Evolutionary conservation across 352 stramenopile genomes (phyloP), one percentile per base, ranked within the genome.

Genomic region (Globisporangium megalacanthum): DNA sequence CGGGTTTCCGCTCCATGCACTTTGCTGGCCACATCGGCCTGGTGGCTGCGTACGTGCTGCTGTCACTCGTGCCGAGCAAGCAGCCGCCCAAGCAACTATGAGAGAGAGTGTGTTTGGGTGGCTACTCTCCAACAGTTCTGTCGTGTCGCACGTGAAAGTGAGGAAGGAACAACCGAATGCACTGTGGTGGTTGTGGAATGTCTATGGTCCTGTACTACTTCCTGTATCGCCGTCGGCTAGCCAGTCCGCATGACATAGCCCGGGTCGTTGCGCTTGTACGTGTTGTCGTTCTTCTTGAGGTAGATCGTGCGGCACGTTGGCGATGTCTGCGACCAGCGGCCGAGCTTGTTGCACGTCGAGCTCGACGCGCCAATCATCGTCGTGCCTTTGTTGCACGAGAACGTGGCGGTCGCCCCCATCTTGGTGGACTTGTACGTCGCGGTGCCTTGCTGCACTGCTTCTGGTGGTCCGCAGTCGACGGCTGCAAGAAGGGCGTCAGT

Each of bases 41-140:
- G 6, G 64, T 76, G 53, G 75, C 72, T 52, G 66, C 86, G 19
- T 89, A 87, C 69, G 44, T 89, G 14, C 54, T 89, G 56, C 84
- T 89, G 56, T 86, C 79, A 53, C 66, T 77, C 33, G 69, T 89
- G 50, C 79, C 82, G n/a, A 64, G 57, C 58, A 79, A 75, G 17
- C 82, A 77, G 52, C 60, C 64, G 41, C 66, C 68, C 37, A 84
- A 79, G 73, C 81, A 88, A 58, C 65, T 66, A 3, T 50, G 45
- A 50, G 17, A 13, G 35, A 13, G 35, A 13, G 35, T 39, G 33
- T 9, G 35, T 13, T 39, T 13, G 35, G 7, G 7, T 29, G 25
- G 25, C 25, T 29, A 29, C 25, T 29, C 25, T 4, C 25, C 25
- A 29, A 29, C 25, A 29, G 25, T 29, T 29, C 25, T 29, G 25